A percentile compares a stretch with the other conserved stretches of the same genome.
Conservation (phyloP, 768 basidiomycete genomes). For the Collybia mongolica region DNA sequence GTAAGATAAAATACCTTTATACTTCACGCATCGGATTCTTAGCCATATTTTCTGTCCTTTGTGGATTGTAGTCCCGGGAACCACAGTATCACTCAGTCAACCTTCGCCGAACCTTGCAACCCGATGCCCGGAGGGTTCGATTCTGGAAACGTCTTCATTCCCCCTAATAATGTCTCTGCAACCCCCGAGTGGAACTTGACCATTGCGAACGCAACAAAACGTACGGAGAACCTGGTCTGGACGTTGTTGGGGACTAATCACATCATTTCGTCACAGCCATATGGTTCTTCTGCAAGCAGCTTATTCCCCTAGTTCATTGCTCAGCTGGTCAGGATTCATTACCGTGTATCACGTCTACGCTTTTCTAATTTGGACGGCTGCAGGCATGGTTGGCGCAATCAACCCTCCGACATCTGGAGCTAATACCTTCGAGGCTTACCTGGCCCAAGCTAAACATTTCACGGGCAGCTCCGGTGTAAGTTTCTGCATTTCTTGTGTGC, state of each 20-base stretch:
- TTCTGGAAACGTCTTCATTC: conserved; percentile 49
- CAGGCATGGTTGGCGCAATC: conserved; percentile 52
- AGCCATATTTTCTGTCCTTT: background rate
- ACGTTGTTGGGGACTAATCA: conserved; percentile 7
- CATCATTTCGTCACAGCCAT: conserved; percentile 35
- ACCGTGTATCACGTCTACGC: background rate
- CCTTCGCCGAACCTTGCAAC: conserved; percentile 43
- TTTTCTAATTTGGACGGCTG: background rate
- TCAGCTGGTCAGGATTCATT: conserved; percentile 18
- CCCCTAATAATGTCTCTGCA: conserved; percentile 18
- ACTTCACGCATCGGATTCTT: background rate
- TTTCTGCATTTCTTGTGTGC: conserved; percentile 10
- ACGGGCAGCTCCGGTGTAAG: conserved; percentile 31
- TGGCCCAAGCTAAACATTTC: conserved; percentile 19
- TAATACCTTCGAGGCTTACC: conserved; percentile 38
- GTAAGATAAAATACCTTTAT: conserved; percentile 23
- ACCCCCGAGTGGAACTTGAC: conserved; percentile 49
- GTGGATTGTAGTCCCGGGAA: conserved; percentile 40
- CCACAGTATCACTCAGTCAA: conserved; percentile 53
- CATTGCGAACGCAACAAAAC: conserved; percentile 42
- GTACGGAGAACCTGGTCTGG: conserved; percentile 26
- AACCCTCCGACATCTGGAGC: conserved; percentile 45
- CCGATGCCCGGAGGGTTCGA: conserved; percentile 48
- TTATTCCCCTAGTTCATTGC: conserved; percentile 41
- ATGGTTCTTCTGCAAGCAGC: conserved; percentile 62